Percentiles rank a stretch among this genome's conserved stretches.
These are phyloP conservation scores for Scutellaria minor DNA, from an alignment of 257 asterid species.

Conservation along the genomic window DNA sequence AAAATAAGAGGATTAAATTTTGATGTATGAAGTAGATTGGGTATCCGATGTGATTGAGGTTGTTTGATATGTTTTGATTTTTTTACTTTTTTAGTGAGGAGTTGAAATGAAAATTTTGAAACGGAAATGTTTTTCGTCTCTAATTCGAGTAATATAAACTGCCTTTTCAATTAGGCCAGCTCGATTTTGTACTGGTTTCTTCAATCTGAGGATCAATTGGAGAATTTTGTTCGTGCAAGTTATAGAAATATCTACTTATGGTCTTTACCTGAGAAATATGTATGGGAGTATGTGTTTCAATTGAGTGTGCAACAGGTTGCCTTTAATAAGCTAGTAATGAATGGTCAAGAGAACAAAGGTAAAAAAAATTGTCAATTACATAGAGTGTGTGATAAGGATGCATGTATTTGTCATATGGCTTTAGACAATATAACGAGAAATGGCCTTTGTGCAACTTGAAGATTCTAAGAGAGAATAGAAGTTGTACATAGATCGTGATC, in stretches of 20 bases:
- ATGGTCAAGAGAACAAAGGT: too few species aligned
- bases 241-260: neutral
- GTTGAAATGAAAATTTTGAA: slow-evolving; percentile 18
- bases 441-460: neutral
- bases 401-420: neutral
- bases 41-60: slow-evolving; percentile 3
- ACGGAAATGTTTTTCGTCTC: neutral
- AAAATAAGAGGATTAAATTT: neutral
- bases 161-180: neutral
- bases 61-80: slow-evolving; percentile 6
- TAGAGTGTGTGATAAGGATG: neutral
- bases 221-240: neutral
- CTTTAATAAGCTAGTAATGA: too few species aligned
- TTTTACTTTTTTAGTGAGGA: neutral
- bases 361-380: too few species aligned
- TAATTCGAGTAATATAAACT: neutral
- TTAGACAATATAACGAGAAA: slow-evolving; percentile 2
- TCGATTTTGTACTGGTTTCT: neutral
- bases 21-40: slow-evolving; percentile 21
- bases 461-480: neutral
- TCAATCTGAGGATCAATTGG: neutral
- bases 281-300: neutral
- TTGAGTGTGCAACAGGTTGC: neutral
- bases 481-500: neutral
- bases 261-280: neutral